phyloP scores from a whole-genome alignment of 306 rosid species.

The Lithocarpus polystachyus region DNA sequence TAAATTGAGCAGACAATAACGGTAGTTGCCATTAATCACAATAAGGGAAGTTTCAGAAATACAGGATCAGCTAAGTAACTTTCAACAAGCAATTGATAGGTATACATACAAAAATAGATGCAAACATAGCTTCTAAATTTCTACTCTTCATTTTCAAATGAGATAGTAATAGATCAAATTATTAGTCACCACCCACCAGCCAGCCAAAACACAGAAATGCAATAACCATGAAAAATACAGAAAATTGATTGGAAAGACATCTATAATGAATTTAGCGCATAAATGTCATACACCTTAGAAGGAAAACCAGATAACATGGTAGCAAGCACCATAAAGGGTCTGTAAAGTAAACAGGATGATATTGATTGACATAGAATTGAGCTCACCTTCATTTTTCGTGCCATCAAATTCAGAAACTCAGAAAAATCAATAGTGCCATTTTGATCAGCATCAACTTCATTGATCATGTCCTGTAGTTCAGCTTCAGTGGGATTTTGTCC shows the following conservation, averaged over 20 bases:
- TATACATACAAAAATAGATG: background rate
- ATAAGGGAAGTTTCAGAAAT: background rate
- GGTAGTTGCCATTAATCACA: background rate
- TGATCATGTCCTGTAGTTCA: slow-evolving; percentile 37
- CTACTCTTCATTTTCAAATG: background rate
- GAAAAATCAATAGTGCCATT: slow-evolving; percentile 35
- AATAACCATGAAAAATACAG: background rate
- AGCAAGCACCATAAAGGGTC: background rate
- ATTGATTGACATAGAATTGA: background rate
- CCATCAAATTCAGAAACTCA: slow-evolving; percentile 36
- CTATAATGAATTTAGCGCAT: background rate
- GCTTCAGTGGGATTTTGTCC: slow-evolving; percentile 33
- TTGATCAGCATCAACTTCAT: slow-evolving; percentile 33
- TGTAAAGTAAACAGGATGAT: background rate
- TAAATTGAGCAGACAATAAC: background rate
- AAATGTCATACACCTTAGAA: background rate
- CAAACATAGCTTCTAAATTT: background rate
- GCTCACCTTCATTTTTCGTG: slow-evolving; percentile 31
- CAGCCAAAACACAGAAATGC: background rate
- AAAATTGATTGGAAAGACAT: background rate
- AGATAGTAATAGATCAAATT: background rate
- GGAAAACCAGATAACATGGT: background rate
- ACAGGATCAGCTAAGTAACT: background rate
- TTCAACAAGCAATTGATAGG: background rate
- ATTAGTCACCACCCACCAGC: background rate